Base-by-base conservation (phyloP, 2,329 filamentous ascomycete species). In the Fusarium nelsonii region DNA sequence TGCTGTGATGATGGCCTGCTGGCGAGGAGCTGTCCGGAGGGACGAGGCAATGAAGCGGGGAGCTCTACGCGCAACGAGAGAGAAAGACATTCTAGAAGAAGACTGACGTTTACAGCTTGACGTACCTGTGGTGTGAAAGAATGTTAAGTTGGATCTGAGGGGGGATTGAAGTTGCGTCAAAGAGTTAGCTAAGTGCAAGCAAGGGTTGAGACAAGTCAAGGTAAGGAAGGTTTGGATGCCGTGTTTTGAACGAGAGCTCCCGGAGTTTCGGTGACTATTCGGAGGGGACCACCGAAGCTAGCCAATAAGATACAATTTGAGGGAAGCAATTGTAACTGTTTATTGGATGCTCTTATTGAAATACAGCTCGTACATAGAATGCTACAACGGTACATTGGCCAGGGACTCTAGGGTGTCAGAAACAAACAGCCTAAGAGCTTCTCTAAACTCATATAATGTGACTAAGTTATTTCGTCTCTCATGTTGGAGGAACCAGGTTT, bases 11-110 rank as follows among this genome's bases (percentile, higher is more conserved):
- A 50, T 50, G 48, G 48, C 34, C 14, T 63, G 50, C 45, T 51
- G 54, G 43, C 46, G 60, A 67, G 69, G 56, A 58, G 58, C 55
- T 52, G 58, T 43, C 58, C 63, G 68, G 52, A 71, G 58, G 59
- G 62, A 62, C 33, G 69, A 65, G 46, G 56, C 52, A 48, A 67
- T 41, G 54, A 70, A 59, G 59, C 68, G 71, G 59, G 71, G 70
- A 58, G 70, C 73, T 72, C 64, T 62, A 37, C 71, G 69, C 16
- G 46, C 68, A 48, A 56, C 56, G 32, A 72, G 53, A 59, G 63
- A 59, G 36, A 67, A 53, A 51, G 73, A 65, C 74, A 75, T 75
- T 68, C 65, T 51, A 59, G 53, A 49, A 43, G 43, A 45, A 48
- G 18, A 14, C 6, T n/a, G 52, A 20, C 11, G 28, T 53, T 59